Conservation (phyloP, 2,329 filamentous ascomycete genomes). For the Ophiostoma fasciatum region DNA sequence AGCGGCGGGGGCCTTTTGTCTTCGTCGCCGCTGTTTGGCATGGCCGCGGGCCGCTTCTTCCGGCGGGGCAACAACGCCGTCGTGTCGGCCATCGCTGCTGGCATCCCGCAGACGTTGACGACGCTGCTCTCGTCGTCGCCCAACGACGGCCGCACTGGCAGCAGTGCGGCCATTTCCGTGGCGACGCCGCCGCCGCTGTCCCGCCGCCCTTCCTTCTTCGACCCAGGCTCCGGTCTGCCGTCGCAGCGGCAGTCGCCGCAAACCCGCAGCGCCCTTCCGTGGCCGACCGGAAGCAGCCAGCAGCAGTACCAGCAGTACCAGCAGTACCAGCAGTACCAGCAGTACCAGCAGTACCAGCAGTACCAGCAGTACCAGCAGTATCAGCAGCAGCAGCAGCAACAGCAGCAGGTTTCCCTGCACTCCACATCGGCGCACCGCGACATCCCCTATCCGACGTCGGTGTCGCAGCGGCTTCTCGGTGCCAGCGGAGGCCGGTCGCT, state of each 20-base stretch:
- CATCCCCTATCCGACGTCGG: constrained; percentile 17
- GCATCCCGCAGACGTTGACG: constrained; percentile 32
- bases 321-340: neutral
- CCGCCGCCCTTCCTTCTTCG: constrained; percentile 3
- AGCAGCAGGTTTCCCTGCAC: constrained; percentile 5
- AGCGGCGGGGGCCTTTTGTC: constrained; percentile 29
- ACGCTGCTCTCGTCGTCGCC: constrained; percentile 26
- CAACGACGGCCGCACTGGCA: constrained; percentile 16
- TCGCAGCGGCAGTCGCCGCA: constrained; percentile 6
- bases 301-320: no score
- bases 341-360: constrained; percentile 2
- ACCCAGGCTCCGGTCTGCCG: neutral
- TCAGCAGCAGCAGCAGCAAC: neutral
- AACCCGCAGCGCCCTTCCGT: neutral
- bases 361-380: neutral
- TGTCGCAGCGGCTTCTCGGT: constrained; percentile 17
- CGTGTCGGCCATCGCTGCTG: constrained; percentile 39
- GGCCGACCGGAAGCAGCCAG: no score
- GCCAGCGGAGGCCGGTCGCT: no score
- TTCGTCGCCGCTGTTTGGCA: constrained; percentile 30
- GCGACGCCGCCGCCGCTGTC: constrained; percentile 2
- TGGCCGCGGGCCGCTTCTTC: constrained; percentile 31
- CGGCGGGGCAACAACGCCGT: constrained; percentile 40
- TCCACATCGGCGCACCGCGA: constrained; percentile 2
- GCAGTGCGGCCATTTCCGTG: neutral